These are phyloP conservation scores for Casuarina equisetifolia DNA, from an alignment of 306 rosid species.

Conservation along the genomic window DNA sequence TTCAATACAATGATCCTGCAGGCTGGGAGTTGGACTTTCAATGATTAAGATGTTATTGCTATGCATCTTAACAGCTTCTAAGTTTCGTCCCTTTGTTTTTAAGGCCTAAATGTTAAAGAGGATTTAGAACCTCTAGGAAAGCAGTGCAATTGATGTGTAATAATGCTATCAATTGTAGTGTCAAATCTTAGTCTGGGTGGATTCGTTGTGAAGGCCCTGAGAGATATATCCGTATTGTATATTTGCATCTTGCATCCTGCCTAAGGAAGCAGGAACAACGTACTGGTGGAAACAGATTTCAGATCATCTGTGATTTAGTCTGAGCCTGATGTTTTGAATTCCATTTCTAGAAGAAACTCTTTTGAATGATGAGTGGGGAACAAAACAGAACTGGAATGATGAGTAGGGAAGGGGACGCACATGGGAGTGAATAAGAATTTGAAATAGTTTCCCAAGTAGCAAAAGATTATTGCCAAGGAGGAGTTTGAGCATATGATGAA, in stretches of 20 bases:
- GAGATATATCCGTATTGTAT: no score
- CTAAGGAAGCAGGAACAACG: not conserved
- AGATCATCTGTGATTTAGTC: not conserved
- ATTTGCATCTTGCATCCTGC: not conserved
- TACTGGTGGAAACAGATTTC: not conserved
- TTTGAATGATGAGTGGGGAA: constrained; percentile 30
- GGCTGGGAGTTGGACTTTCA: not conserved
- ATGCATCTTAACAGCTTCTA: not conserved
- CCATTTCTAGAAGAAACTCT: not conserved
- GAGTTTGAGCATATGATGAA: constrained; percentile 32
- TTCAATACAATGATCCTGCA: not conserved
- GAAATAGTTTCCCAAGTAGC: not conserved
- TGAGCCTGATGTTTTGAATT: not conserved
- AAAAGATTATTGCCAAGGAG: constrained; percentile 16
- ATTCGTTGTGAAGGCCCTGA: no score
- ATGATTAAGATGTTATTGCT: not conserved
- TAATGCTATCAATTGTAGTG: no score
- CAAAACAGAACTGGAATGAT: constrained; percentile 14
- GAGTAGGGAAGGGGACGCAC: constrained; percentile 46
- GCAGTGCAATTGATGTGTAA: not conserved
- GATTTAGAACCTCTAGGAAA: not conserved
- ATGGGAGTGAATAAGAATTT: constrained; percentile 32
- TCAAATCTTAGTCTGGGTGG: no score
- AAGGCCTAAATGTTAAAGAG: not conserved
- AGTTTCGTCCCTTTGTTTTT: not conserved